Evolutionary conservation across 345 rosid species (phyloP).

Genomic region (Eucalyptus polybractea): DNA sequence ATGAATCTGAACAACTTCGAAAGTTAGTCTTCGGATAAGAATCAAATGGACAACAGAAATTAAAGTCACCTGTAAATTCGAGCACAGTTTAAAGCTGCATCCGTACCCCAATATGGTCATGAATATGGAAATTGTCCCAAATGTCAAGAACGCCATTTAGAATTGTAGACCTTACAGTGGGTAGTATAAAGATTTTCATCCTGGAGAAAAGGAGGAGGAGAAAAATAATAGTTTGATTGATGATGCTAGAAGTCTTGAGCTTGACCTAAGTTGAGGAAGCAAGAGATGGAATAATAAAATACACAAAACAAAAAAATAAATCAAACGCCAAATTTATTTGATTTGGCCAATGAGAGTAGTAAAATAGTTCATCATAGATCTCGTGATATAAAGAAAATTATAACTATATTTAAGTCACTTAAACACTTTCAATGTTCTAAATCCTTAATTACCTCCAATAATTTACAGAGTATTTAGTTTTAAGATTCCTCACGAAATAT

Average conservation of each 20-base stretch:
- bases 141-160: neutral
- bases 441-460: neutral
- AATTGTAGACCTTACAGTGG: neutral
- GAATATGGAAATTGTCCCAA: neutral
- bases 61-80: neutral
- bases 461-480: neutral
- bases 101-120: neutral
- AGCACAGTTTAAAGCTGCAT: neutral
- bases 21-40: neutral
- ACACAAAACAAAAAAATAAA: too few species aligned
- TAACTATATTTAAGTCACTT: fast-evolving
- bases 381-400: too few species aligned
- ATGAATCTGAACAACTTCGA: neutral
- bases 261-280: neutral
- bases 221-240: neutral
- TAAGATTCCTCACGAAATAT: too few species aligned
- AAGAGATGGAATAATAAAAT: neutral
- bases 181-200: neutral
- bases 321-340: neutral
- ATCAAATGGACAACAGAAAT: neutral
- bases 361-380: neutral
- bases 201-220: neutral
- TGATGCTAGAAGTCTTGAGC: neutral
- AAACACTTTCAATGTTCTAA: too few species aligned
- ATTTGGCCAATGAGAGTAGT: neutral